Percentiles rank a stretch among this genome's conserved stretches.
These are phyloP conservation scores for Beauveria varroae DNA, from an alignment of 2,329 filamentous ascomycete species.

Conservation along the genomic window DNA sequence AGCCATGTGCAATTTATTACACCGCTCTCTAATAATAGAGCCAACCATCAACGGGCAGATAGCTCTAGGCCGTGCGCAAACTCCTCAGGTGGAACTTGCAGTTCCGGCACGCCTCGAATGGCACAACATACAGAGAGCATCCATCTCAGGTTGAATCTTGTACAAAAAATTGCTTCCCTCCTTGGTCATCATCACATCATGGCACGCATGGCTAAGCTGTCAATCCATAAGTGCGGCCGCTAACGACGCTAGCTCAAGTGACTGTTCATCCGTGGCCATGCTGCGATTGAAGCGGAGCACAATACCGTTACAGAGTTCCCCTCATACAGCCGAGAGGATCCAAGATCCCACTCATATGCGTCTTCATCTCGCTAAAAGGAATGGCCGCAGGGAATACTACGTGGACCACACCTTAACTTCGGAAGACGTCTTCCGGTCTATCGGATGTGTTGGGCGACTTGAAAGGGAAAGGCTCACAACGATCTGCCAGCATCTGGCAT, in stretches of 20 bases:
- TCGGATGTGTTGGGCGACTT: not conserved
- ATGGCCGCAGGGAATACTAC: not conserved
- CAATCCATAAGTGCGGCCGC: not conserved
- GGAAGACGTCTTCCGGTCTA: not conserved
- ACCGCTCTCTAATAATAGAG: not conserved
- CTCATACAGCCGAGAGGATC: not conserved
- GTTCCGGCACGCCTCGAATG: not conserved
- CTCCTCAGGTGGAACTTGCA: not conserved
- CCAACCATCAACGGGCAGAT: not conserved
- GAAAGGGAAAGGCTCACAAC: not conserved
- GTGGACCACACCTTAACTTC: not conserved
- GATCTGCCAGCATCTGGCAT: not conserved
- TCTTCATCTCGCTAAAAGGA: not conserved
- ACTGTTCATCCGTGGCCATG: not conserved
- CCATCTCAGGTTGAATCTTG: not conserved
- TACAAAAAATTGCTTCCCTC: not conserved
- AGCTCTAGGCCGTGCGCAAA: not conserved
- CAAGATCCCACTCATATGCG: not conserved
- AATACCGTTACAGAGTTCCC: not conserved
- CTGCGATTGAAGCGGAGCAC: not conserved
- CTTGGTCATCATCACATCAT: not conserved
- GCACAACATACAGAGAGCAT: not conserved
- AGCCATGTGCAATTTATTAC: not conserved
- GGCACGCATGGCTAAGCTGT: not conserved
- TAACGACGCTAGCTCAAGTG: not conserved